Conservation (phyloP, 768 basidiomycete genomes). For the Pleurotus salmoneostramineus region DNA sequence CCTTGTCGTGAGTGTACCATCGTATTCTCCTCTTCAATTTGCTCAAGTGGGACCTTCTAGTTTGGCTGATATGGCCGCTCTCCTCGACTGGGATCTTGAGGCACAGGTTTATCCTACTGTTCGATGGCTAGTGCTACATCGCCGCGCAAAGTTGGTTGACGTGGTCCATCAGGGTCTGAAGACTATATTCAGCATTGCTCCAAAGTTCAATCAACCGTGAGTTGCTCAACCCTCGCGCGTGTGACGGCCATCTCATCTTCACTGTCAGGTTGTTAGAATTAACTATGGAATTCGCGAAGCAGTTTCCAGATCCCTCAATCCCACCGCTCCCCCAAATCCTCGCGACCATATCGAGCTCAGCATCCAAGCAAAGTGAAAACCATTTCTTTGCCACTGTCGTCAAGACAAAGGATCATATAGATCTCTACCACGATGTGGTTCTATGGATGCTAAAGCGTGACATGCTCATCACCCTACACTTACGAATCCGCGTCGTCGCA, state of each 20-base stretch:
- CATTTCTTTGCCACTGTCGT: conserved; percentile 84
- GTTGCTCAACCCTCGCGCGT: conserved; percentile 22
- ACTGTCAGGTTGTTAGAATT: conserved; percentile 46
- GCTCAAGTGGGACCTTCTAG: conserved; percentile 28
- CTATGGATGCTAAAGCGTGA: conserved; percentile 90
- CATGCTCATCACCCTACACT: conserved; percentile 79
- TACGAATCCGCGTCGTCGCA: conserved; percentile 81
- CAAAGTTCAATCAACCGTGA: conserved; percentile 57
- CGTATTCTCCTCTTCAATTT: not conserved
- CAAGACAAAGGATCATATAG: conserved; percentile 59
- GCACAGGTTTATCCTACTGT: conserved; percentile 87
- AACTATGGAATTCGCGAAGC: conserved; percentile 52
- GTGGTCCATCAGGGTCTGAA: conserved; percentile 74
- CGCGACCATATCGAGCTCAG: conserved; percentile 66
- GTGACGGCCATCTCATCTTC: conserved; percentile 6
- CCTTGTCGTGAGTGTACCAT: conserved; percentile 59
- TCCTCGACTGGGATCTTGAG: conserved; percentile 82
- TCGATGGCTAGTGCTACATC: conserved; percentile 86
- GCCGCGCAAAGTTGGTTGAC: conserved; percentile 87
- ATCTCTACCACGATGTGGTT: conserved; percentile 76
- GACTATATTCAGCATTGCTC: conserved; percentile 76
- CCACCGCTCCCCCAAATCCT: conserved; percentile 73
- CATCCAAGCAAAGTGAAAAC: conserved; percentile 57
- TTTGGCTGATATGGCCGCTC: conserved; percentile 72
- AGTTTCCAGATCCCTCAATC: conserved; percentile 58